Percentiles rank a stretch among this genome's conserved stretches.
Conservation (phyloP, 805 yeast species). For the Pichia manshurica region DNA sequence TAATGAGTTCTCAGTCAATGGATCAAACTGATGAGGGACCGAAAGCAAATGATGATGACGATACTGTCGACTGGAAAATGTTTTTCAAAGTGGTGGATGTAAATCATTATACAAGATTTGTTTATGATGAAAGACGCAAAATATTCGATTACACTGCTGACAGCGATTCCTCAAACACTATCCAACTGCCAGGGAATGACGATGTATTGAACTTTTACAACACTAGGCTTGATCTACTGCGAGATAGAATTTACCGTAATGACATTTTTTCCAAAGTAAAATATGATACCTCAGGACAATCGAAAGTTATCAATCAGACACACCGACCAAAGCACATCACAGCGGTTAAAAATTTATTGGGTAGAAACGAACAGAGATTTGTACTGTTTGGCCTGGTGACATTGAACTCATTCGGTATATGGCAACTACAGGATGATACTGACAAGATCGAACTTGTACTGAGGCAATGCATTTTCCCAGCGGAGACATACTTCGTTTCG, state of each 20-base stretch:
- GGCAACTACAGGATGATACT: constrained; percentile 74
- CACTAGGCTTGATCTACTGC: constrained; percentile 54
- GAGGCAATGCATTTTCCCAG: constrained; percentile 53
- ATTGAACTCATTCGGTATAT: constrained; percentile 57
- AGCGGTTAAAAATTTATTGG: constrained; percentile 75
- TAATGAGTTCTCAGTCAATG: constrained; percentile 1
- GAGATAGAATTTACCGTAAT: constrained; percentile 70
- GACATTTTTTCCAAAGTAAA: constrained; percentile 32
- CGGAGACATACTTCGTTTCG: constrained; percentile 58
- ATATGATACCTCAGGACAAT: constrained; percentile 6
- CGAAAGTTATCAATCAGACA: constrained; percentile 5
- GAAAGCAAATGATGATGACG: neutral
- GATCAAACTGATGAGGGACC: neutral
- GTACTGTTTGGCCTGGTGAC: constrained; percentile 72
- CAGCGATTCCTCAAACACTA: neutral
- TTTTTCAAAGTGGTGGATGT: constrained; percentile 64
- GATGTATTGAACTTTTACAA: constrained; percentile 30
- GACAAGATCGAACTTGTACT: constrained; percentile 68
- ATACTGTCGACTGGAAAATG: constrained; percentile 58
- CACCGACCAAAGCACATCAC: constrained; percentile 41
- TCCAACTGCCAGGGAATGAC: constrained; percentile 11
- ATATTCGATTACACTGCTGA: constrained; percentile 45
- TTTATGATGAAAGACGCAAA: constrained; percentile 55
- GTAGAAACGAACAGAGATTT: constrained; percentile 74
- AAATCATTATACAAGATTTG: constrained; percentile 55